Conservation (phyloP, 2,329 filamentous ascomycete genomes). For the Penicillium sp. region DNA sequence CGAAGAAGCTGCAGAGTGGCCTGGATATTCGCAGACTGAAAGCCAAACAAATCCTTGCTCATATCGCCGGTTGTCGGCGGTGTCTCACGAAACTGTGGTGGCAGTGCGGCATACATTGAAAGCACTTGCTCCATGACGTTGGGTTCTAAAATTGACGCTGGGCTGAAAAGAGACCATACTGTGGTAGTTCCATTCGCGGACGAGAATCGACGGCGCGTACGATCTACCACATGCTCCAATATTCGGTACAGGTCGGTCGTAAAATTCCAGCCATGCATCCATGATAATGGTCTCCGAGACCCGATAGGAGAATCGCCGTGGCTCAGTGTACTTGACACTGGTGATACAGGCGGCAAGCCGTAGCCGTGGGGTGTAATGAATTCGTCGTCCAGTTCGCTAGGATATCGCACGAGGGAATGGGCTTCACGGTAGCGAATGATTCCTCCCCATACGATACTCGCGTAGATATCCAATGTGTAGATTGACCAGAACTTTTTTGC, state of each 20-base stretch:
- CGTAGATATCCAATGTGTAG: conserved; percentile 59
- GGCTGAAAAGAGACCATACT: conserved; percentile 27
- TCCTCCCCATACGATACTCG: conserved; percentile 55
- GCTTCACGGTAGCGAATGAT: conserved; percentile 50
- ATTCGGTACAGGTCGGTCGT: conserved; percentile 59
- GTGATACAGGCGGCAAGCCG: conserved; percentile 19
- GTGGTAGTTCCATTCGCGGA: conserved; percentile 26
- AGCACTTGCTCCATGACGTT: conserved; percentile 28
- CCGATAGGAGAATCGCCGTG: conserved; percentile 8
- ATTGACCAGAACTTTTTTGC: conserved; percentile 56
- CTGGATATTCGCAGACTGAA: conserved; percentile 55
- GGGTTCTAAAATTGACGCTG: conserved; percentile 24
- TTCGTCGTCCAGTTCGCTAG: conserved; percentile 52
- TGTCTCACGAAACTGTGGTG: conserved; percentile 28
- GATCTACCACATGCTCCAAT: conserved; percentile 52
- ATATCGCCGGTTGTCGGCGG: conserved; percentile 32
- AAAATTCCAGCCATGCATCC: conserved; percentile 61
- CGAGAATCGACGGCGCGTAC: conserved; percentile 24
- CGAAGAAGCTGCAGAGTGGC: conserved; percentile 52
- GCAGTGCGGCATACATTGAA: conserved; percentile 27
- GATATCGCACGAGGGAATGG: conserved; percentile 51
- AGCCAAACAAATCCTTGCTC: conserved; percentile 46
- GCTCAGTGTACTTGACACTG: conserved; percentile 16
- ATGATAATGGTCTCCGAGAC: conserved; percentile 33
- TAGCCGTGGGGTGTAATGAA: conserved; percentile 39